Percentiles rank a stretch among this genome's conserved stretches.
These are phyloP conservation scores for Meripilus lineatus DNA, from an alignment of 1,284 basidiomycete species.

Conservation along the genomic window DNA sequence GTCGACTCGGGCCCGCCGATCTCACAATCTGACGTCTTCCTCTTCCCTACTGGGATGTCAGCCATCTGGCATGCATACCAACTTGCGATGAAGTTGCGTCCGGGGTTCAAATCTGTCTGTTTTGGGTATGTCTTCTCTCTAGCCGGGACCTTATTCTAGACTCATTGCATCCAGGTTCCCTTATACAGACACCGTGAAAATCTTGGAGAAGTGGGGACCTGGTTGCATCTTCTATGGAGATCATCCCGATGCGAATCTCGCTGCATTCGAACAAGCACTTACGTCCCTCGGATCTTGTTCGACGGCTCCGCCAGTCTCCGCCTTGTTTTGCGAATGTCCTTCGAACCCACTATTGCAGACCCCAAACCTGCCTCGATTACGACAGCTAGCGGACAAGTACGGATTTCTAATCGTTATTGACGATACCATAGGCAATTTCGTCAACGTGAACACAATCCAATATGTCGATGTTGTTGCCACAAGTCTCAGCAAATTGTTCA, in stretches of 20 bases:
- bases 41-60: constrained; percentile 56
- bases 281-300: no score
- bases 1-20: constrained; percentile 9
- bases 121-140: constrained; percentile 31
- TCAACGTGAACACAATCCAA: constrained; percentile 61
- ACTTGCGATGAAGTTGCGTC: constrained; percentile 29
- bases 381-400: constrained; percentile 51
- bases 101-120: constrained; percentile 41
- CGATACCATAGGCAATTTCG: constrained; percentile 66
- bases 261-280: neutral
- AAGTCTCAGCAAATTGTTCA: constrained; percentile 65
- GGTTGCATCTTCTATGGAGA: constrained; percentile 83
- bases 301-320: neutral
- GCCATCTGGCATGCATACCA: constrained; percentile 57
- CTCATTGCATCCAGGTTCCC: constrained; percentile 60
- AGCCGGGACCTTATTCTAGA: neutral
- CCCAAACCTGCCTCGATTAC: constrained; percentile 45
- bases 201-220: constrained; percentile 89
- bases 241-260: constrained; percentile 40
- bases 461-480: constrained; percentile 60
- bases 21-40: constrained; percentile 52
- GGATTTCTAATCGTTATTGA: constrained; percentile 59
- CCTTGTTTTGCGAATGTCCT: constrained; percentile 31
- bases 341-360: constrained; percentile 59
- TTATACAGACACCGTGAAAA: constrained; percentile 89